phyloP scores from a whole-genome alignment of 164 flowering plant genomes.

The Chimonanthus salicifolius region DNA sequence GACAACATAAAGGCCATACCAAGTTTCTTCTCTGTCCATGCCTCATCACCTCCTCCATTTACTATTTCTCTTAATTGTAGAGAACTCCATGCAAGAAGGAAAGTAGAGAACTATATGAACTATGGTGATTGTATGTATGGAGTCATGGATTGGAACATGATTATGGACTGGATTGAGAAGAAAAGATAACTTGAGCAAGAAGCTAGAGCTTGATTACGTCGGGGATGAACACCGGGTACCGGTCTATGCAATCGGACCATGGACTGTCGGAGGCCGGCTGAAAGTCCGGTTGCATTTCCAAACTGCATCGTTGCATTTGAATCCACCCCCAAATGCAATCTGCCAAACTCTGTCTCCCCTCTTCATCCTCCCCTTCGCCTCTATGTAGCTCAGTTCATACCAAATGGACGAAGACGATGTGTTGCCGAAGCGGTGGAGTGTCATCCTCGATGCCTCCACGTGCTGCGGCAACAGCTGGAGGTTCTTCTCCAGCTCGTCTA shows the following conservation, averaged over 20 bases:
- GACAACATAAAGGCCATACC: too few relatives aligned
- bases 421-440: slow-evolving; percentile 34
- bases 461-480: slow-evolving; percentile 21
- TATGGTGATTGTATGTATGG: neutral
- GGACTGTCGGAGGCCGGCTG: slow-evolving; percentile 2
- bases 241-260: slow-evolving; percentile 18
- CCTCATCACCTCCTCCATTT: too few relatives aligned
- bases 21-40: too few relatives aligned
- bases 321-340: slow-evolving; percentile 28
- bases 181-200: neutral
- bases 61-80: too few relatives aligned
- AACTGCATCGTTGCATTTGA: slow-evolving; percentile 28
- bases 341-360: slow-evolving; percentile 29
- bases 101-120: too few relatives aligned
- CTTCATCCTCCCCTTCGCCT: slow-evolving; percentile 30
- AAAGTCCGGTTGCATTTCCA: slow-evolving; percentile 18
- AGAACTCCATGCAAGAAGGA: too few relatives aligned
- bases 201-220: slow-evolving; percentile 6
- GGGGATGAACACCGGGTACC: slow-evolving; percentile 11
- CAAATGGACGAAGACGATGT: slow-evolving; percentile 35
- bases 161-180: neutral
- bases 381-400: slow-evolving; percentile 33
- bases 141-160: too few relatives aligned
- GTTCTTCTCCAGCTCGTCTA: slow-evolving; percentile 51
- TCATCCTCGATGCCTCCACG: slow-evolving; percentile 37